Conservation (phyloP, 305 asterid genomes). For the Withania somnifera region DNA sequence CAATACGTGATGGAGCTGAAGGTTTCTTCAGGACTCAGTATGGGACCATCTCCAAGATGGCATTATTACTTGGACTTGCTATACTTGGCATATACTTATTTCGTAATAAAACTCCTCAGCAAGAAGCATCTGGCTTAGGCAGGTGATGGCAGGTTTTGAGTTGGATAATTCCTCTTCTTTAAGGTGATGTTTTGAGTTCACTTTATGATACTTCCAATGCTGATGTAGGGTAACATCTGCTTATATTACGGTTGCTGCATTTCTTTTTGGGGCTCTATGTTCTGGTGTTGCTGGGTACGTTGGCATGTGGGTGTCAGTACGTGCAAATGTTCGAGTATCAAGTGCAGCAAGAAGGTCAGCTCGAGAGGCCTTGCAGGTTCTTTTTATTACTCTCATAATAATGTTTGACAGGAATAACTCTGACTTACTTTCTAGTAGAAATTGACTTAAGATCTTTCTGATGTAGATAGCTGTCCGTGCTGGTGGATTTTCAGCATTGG, state of each 20-base stretch:
- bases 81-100: conserved; percentile 80
- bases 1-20: conserved; percentile 99
- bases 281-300: conserved; percentile 98
- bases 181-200: neutral
- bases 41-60: conserved; percentile 96
- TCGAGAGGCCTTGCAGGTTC: conserved; percentile 94
- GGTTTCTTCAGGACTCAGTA: conserved; percentile 97
- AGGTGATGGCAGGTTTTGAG: conserved; percentile 35
- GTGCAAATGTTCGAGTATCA: conserved; percentile 97
- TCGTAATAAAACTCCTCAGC: conserved; percentile 87
- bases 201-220: conserved; percentile 10
- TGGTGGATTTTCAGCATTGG: conserved; percentile 97
- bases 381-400: conserved; percentile 4
- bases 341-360: conserved; percentile 99
- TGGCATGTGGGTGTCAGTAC: conserved; percentile 99
- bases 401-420: conserved; percentile 7
- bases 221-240: conserved; percentile 68
- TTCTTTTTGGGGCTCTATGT: conserved; percentile 94
- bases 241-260: conserved; percentile 77
- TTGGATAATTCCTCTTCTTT: conserved; percentile 1
- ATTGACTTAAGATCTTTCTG: conserved; percentile 15
- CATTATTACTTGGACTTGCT: conserved; percentile 54
- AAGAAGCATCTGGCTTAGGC: conserved; percentile 89
- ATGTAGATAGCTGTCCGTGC: conserved; percentile 97
- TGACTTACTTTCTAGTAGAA: conserved; percentile 4